A percentile compares a stretch with the other conserved stretches of the same genome.
These are phyloP conservation scores for Sphagnum contortum DNA, from an alignment of 225 moss, liverwort and hornwort species.

Conservation along the genomic window DNA sequence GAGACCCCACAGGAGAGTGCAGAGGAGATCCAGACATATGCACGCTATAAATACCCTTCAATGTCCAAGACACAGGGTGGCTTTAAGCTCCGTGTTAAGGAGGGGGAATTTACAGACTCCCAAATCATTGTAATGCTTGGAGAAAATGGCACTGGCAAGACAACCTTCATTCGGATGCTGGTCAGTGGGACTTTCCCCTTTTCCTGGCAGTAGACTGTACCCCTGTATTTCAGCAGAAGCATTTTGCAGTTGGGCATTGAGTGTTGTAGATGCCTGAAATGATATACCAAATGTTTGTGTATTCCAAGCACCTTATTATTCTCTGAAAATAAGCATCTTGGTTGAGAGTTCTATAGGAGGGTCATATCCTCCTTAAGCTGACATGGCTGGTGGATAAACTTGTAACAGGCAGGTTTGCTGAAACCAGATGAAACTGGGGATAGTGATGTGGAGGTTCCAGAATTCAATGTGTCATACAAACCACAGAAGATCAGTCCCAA, in stretches of 20 bases:
- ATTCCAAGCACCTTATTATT: no score
- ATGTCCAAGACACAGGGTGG: conserved; percentile 96
- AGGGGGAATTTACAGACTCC: conserved; percentile 96
- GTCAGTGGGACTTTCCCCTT: conserved; percentile 20
- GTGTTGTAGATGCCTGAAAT: no score
- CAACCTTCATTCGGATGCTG: conserved; percentile 97
- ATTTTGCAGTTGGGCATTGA: no score
- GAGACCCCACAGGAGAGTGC: conserved; percentile 97
- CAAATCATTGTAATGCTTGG: conserved; percentile 99
- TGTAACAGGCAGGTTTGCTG: conserved; percentile 68
- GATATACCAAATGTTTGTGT: no score
- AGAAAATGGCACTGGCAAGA: conserved; percentile 95
- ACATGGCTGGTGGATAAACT: no score
- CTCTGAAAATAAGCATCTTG: no score
- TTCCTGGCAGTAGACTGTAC: no score
- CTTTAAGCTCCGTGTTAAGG: conserved; percentile 78
- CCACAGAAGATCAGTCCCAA: conserved; percentile 98
- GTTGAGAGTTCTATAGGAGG: no score
- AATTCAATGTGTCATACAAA: conserved; percentile 95
- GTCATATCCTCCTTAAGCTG: no score
- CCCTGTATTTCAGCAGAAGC: no score
- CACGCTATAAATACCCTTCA: conserved; percentile 77
- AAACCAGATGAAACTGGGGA: conserved; percentile 71
- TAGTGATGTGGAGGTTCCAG: conserved; percentile 70
- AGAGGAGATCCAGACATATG: conserved; percentile 87